Conservation (phyloP, 1,284 basidiomycete species). For the Thecaphora thlaspeos region DNA sequence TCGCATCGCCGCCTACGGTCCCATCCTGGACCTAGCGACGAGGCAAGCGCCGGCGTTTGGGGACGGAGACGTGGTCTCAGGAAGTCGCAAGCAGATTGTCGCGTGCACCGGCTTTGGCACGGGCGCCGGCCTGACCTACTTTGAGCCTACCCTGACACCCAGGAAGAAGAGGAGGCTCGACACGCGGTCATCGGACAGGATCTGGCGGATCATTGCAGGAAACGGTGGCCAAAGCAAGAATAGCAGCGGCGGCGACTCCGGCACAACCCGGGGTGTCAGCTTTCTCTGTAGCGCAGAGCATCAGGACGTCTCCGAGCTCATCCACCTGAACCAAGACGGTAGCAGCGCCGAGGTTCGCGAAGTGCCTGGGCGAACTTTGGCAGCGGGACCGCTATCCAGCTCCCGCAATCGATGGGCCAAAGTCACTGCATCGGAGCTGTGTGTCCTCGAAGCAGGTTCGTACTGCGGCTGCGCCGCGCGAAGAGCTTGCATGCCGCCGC, state of each 20-base stretch:
- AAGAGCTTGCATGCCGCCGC: too few species aligned
- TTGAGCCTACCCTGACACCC: neutral
- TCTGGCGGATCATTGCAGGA: neutral
- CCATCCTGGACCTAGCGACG: constrained; percentile 4
- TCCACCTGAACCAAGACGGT: neutral
- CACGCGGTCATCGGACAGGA: neutral
- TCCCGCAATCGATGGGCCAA: neutral
- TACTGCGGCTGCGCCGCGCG: neutral
- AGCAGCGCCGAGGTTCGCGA: neutral
- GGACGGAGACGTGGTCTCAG: neutral
- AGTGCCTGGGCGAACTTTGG: neutral
- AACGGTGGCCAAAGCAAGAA: too few species aligned
- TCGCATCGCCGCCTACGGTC: constrained; percentile 7
- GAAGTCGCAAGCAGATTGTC: neutral
- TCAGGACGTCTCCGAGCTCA: neutral
- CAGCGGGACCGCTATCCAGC: neutral
- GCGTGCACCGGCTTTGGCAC: constrained; percentile 2
- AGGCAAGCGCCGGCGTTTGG: neutral
- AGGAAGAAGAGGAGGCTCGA: neutral
- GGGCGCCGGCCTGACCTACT: constrained; percentile 1
- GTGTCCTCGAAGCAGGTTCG: neutral
- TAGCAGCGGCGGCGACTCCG: too few species aligned
- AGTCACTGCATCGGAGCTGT: neutral
- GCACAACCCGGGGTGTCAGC: neutral
- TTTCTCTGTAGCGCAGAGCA: neutral